Percentiles rank a stretch among this genome's conserved stretches.
phyloP scores from a whole-genome alignment of 2,329 filamentous ascomycete species.

The Dactylellina sp. region DNA sequence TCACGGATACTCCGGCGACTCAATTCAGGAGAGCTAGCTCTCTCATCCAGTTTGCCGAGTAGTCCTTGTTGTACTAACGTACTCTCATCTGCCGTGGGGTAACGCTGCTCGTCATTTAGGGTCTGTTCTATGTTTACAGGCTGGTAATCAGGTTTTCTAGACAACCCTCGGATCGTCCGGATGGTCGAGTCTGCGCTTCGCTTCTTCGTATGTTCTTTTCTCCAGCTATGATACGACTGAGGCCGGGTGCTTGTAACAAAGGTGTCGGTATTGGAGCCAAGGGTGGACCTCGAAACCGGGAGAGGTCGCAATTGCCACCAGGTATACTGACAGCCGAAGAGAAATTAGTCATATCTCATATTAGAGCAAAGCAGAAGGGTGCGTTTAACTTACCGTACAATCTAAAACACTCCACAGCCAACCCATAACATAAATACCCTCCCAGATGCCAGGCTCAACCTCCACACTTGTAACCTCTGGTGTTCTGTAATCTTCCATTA shows the following conservation, averaged over 20 bases:
- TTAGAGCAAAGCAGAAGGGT: not conserved
- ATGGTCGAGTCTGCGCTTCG: constrained; percentile 48
- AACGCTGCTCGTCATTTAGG: constrained; percentile 14
- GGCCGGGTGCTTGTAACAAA: constrained; percentile 18
- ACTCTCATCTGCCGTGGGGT: constrained; percentile 15
- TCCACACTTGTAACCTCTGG: constrained; percentile 35
- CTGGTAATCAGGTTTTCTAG: constrained; percentile 23
- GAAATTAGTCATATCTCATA: not conserved
- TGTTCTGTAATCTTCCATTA: not conserved
- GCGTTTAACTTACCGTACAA: constrained; percentile 29
- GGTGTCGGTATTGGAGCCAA: not conserved
- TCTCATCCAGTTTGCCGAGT: constrained; percentile 39
- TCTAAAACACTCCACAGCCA: constrained; percentile 50
- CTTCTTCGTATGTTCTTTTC: constrained; percentile 53
- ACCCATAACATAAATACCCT: constrained; percentile 49
- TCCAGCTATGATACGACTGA: constrained; percentile 53
- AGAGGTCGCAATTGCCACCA: constrained; percentile 41
- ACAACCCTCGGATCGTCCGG: constrained; percentile 42
- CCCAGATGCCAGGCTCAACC: constrained; percentile 53
- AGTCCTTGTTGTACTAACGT: constrained; percentile 26
- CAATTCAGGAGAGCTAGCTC: constrained; percentile 50
- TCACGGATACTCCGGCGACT: constrained; percentile 42
- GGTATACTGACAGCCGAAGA: constrained; percentile 11
- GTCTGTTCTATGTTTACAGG: constrained; percentile 24
- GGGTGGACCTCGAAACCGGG: not conserved